Base-by-base conservation (phyloP, 2,329 filamentous ascomycete species). In the Aspergillus fischeri region DNA sequence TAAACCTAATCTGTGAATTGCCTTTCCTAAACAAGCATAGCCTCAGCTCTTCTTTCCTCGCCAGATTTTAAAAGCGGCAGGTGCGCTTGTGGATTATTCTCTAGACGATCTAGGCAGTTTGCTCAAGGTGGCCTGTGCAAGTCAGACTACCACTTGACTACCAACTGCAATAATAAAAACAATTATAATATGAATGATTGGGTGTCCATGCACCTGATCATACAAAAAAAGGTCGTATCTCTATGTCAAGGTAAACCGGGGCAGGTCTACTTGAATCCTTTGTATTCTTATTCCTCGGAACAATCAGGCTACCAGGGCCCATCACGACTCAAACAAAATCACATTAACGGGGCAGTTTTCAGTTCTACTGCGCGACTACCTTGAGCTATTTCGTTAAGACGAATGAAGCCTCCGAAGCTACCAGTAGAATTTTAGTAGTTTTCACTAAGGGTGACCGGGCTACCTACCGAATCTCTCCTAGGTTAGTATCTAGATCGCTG, bases 41-140 rank as follows among this genome's bases (percentile, higher is more conserved):
- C 32, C 32, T 4, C 14, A 35, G 11, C 32, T 35, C 11, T 35
- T 17, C 25, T 47, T 21, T 35, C 32, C 11, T 6, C 14, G 32
- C 32, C 54, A 45, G 25, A 14, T 48, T 53, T 56, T 60, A 20
- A 17, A 54, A 44, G 58, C 58, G 58, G 58, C 53, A 56, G 58
- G 25, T 60, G 58, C 58, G 58, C 56, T 60, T 58, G 47, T 21
- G 24, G 25, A 24, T 60, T 56, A 52, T 44, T 54, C 47, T 54
- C 10, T 11, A 24, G 6, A 8, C 8, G 21, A 44, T 7, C n/a
- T 44, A 10, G 5, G 20, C 8, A n/a, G 42, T 17, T 17, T 14
- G 5, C 14, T 38, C 32, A 17, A 38, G 32, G 14, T 32, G 29
- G 32, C 32, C 32, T 17, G 32, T 38, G 32, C 32, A 38, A 38